Base-by-base conservation (phyloP, 1,284 basidiomycete species). In the Heterobasidion occidentale region DNA sequence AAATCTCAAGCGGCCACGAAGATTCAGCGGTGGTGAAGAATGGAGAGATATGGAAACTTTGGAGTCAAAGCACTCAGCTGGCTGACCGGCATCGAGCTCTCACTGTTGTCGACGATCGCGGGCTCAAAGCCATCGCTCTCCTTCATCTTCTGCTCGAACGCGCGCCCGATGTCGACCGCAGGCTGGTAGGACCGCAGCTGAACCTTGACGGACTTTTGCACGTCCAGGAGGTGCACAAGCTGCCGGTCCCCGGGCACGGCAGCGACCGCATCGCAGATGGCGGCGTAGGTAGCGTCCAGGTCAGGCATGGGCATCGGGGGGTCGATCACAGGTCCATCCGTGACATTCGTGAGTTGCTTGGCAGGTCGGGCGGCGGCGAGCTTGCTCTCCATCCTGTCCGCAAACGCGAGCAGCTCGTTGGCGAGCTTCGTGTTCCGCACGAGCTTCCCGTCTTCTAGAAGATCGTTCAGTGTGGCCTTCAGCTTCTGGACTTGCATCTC, bases 171-270 rank as follows among this genome's bases (percentile, higher is more conserved):
- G 50, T 51, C 35, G 8, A 36, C 36, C 7, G n/a, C 34, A 11
- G 11, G n/a, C 34, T 17, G 9, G 8, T 12, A 46, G 17, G 19
- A 60, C 56, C 58, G 58, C 27, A 70, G 46, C 46, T 61, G 62
- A 9, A 56, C 60, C 50, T 62, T 50, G 7, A 80, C 75, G 0
- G 77, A 77, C 35, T 63, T 63, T 59, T 76, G 77, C 2, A 77
- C 77, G 58, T 79, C 77, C 46, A 70, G 63, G 36, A 80, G 64
- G 63, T 77, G 75, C 27, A 78, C 70, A 0, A 78, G 67, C 14
- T 66, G 64, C 14, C 77, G 69, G 2, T 56, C 47, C 2, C 59
- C 59, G 1, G 64, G 60, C 9, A 58, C 60, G 1, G 60, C 52
- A 1, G 60, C 54, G 6, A 70, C 53, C 5, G 65, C 68, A 3